Conservation (phyloP, 1,284 basidiomycete species). For the Singerocomus inundabilis region DNA sequence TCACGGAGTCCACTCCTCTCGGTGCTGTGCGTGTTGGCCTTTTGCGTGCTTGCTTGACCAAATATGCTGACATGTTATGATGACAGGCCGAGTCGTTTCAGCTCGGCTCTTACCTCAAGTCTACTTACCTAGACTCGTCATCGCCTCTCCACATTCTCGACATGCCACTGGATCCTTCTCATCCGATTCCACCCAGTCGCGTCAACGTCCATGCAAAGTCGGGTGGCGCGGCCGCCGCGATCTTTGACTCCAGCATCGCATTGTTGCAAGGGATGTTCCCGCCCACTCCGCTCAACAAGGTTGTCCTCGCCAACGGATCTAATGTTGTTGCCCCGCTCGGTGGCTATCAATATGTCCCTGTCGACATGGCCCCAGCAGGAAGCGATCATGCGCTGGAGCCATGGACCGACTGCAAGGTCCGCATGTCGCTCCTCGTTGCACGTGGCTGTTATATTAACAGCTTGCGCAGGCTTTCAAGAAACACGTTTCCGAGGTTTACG, state of each 20-base stretch:
- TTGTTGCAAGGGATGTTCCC: slow-evolving; percentile 79
- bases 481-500: slow-evolving; percentile 58
- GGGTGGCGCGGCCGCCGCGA: slow-evolving; percentile 79
- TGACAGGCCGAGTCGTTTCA: slow-evolving; percentile 66
- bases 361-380: slow-evolving; percentile 76
- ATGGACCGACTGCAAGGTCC: slow-evolving; percentile 81
- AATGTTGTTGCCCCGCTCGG: slow-evolving; percentile 70
- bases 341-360: slow-evolving; percentile 83
- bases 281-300: slow-evolving; percentile 63
- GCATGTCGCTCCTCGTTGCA: slow-evolving; percentile 21
- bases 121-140: slow-evolving; percentile 64
- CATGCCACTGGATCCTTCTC: slow-evolving; percentile 41
- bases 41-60: background rate
- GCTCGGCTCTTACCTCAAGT: slow-evolving; percentile 66
- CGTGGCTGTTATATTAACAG: slow-evolving; percentile 14
- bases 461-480: slow-evolving; percentile 56
- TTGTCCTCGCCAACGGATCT: slow-evolving; percentile 77
- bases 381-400: slow-evolving; percentile 81
- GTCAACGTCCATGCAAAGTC: slow-evolving; percentile 77
- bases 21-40: slow-evolving; percentile 61
- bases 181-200: slow-evolving; percentile 51
- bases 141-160: slow-evolving; percentile 68
- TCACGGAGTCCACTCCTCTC: slow-evolving; percentile 78
- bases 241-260: slow-evolving; percentile 78
- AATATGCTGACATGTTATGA: slow-evolving; percentile 4